Evolutionary conservation across 805 yeast species (phyloP), one percentile per base, ranked within the genome.

Genomic region (Starmerella apicola): DNA sequence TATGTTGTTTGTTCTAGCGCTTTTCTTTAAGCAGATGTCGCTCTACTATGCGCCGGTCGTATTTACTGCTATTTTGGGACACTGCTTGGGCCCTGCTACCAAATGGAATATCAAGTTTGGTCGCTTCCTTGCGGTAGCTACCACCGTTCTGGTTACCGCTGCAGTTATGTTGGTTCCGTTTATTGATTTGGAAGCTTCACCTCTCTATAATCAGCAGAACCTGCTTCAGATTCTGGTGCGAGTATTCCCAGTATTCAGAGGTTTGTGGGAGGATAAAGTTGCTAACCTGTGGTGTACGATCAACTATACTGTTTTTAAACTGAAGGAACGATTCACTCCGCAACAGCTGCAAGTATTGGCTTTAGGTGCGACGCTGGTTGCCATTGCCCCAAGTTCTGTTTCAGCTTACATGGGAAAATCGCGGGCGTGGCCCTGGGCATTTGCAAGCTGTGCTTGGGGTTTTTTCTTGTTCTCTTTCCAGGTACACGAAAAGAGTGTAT

Each of bases 231-330:
- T 77, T 3, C 34, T 76, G 2, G 44, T 59, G 32, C 70, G 97
- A 46, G 78, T 88, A 23, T 91, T 91, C 58, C 98, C 99, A 1
- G 88, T 91, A 50, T 72, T 76, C 33, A 71, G 97, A 55, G 98
- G 98, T 0, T 68, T 91, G 6, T 91, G 93, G 68, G 98, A 91
- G 58, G 97, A 91, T 56, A 91, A 91, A 57, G 97, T 91, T 13
- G 95, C 95, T 29, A 91, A 86, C 56, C 80, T 91, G 53, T 91
- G 99, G 99, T 86, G 97, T 59, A 78, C 94, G n/a, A 65, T 85
- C 1, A 91, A 91, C 57, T 46, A 44, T 39, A 65, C 80, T 1
- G 46, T 84, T 9, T 58, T 86, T 55, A 88, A 88, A 57, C 78
- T 83, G 54, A 75, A 72, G 48, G 51, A 60, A 4, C 36, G 67